Conservation (phyloP, 1,284 basidiomycete species). For the Blastosporella zonata region DNA sequence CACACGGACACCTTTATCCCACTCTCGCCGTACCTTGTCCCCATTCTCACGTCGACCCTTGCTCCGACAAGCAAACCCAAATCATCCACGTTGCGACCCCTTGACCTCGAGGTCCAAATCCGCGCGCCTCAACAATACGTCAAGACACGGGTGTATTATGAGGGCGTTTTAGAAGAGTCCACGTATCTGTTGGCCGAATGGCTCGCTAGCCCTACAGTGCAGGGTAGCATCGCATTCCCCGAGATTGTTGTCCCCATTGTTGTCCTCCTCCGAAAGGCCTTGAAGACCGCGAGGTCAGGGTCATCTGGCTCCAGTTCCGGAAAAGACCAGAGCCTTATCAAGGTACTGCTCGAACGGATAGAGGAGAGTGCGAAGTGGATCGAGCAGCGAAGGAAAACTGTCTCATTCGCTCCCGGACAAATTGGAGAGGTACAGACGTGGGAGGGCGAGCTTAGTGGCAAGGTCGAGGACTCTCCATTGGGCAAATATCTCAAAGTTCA, state of each 20-base stretch:
- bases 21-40: constrained; percentile 82
- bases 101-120: constrained; percentile 88
- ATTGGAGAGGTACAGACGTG: constrained; percentile 70
- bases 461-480: constrained; percentile 72
- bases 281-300: constrained; percentile 56
- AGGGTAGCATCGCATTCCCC: constrained; percentile 88
- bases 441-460: constrained; percentile 60
- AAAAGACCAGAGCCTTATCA: constrained; percentile 64
- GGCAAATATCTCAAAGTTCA: constrained; percentile 79
- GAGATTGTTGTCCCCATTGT: constrained; percentile 87
- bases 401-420: constrained; percentile 74
- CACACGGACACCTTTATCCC: constrained; percentile 90
- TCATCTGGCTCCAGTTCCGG: constrained; percentile 30
- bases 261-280: constrained; percentile 63
- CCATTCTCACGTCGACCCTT: constrained; percentile 82
- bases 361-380: constrained; percentile 83
- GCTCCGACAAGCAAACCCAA: constrained; percentile 75
- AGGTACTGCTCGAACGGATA: constrained; percentile 78
- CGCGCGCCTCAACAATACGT: constrained; percentile 88
- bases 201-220: constrained; percentile 59
- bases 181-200: constrained; percentile 81
- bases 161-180: constrained; percentile 83
- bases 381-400: constrained; percentile 62
- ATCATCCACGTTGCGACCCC: constrained; percentile 83
- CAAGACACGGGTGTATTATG: constrained; percentile 85